Conservation (phyloP, 192 early-diverging fungal genomes). For the Coemansia sp. region DNA sequence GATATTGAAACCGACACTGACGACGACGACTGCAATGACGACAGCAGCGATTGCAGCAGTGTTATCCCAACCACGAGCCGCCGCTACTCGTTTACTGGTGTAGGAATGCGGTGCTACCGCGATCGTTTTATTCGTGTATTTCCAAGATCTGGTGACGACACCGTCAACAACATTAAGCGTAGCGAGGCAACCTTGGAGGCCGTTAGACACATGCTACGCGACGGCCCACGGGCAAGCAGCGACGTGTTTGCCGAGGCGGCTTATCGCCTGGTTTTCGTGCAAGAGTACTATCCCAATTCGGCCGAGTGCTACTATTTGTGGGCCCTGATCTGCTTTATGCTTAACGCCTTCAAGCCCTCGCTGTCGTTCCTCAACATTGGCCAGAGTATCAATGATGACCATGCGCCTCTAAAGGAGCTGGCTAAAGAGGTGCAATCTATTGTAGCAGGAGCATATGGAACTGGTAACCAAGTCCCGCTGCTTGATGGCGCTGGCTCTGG, state of each 20-base stretch:
- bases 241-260: constrained; percentile 47
- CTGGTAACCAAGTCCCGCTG: constrained; percentile 36
- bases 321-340: constrained; percentile 56
- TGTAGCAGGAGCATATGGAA: constrained; percentile 33
- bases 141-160: constrained; percentile 31
- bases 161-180: constrained; percentile 16
- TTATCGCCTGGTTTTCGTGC: constrained; percentile 41
- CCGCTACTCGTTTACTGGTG: constrained; percentile 11
- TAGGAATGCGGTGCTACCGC: constrained; percentile 47
- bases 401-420: constrained; percentile 48
- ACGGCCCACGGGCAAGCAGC: constrained; percentile 23
- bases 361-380: constrained; percentile 43
- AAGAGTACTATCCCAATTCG: constrained; percentile 49
- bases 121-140: constrained; percentile 34
- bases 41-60: neutral
- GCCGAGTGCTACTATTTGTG: constrained; percentile 57
- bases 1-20: neutral
- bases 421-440: constrained; percentile 30
- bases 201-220: constrained; percentile 49
- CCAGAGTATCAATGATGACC: constrained; percentile 24
- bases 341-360: constrained; percentile 41
- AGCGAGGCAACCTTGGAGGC: constrained; percentile 37
- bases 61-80: too few relatives aligned
- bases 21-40: neutral
- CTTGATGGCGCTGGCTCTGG: constrained; percentile 34